Evolutionary conservation across 2,329 filamentous ascomycete genomes (phyloP).

Genomic region (Ophiostoma ulmi): DNA sequence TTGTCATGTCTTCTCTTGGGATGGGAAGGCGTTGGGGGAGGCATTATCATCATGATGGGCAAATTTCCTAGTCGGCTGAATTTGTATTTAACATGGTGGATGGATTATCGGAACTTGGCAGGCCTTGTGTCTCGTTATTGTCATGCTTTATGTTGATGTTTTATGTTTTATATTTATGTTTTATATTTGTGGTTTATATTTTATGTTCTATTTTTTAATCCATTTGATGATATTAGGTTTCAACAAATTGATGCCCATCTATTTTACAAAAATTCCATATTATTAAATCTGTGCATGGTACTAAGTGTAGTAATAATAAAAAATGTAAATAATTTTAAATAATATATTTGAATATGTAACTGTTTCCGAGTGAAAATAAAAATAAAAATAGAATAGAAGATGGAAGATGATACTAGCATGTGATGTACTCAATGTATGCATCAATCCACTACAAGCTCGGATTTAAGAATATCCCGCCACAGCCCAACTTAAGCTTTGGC

Average conservation of each 20-base stretch:
- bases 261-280: neutral
- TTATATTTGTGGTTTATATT: neutral
- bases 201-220: too few species aligned
- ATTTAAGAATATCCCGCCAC: neutral
- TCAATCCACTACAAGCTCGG: neutral
- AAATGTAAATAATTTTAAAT: neutral
- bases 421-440: neutral
- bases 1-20: slow-evolving; percentile 13
- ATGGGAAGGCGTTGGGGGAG: slow-evolving; percentile 10
- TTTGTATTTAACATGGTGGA: neutral
- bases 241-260: neutral
- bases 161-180: neutral
- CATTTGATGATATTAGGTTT: neutral
- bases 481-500: neutral
- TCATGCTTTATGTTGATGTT: neutral
- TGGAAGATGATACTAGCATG: neutral
- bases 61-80: neutral
- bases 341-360: neutral
- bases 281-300: neutral
- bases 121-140: neutral
- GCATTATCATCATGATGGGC: neutral
- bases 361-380: neutral
- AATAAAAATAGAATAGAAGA: neutral
- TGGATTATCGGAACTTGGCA: neutral
- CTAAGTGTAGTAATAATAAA: neutral